Evolutionary conservation across 192 early-diverging fungal genomes (phyloP).

Genomic region (Coemansia sp.): DNA sequence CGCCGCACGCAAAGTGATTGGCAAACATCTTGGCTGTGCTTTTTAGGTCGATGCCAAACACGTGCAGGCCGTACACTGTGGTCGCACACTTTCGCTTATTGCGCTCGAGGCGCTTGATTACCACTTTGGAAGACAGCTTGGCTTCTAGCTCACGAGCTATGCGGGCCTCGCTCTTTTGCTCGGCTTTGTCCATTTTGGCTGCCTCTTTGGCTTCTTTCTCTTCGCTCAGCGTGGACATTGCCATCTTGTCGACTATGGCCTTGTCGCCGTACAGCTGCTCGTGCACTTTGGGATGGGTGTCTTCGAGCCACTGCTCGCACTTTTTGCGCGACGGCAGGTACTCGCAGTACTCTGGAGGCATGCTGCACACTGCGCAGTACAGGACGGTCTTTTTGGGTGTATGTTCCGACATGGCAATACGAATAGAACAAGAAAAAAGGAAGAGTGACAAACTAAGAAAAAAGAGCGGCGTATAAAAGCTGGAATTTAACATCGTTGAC

Average conservation of each 20-base stretch:
- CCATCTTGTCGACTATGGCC: slow-evolving; percentile 32
- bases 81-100: slow-evolving; percentile 93
- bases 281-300: slow-evolving; percentile 59
- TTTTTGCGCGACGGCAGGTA: slow-evolving; percentile 77
- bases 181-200: slow-evolving; percentile 55
- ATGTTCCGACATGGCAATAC: slow-evolving; percentile 1
- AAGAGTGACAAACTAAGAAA: neutral
- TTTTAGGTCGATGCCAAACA: slow-evolving; percentile 95
- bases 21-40: slow-evolving; percentile 96
- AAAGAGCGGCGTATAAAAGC: neutral
- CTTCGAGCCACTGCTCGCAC: slow-evolving; percentile 76
- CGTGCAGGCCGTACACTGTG: slow-evolving; percentile 80
- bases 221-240: slow-evolving; percentile 44
- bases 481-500: no score
- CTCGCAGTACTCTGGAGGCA: slow-evolving; percentile 78
- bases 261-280: slow-evolving; percentile 58
- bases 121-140: slow-evolving; percentile 70
- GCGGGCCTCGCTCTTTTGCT: slow-evolving; percentile 68
- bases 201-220: slow-evolving; percentile 43
- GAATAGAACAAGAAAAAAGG: neutral
- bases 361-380: slow-evolving; percentile 45
- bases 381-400: slow-evolving; percentile 7
- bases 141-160: slow-evolving; percentile 70
- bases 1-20: slow-evolving; percentile 91
- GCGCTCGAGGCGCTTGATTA: slow-evolving; percentile 86